phyloP scores from a whole-genome alignment of 768 basidiomycete genomes.

The Mycena galopus region DNA sequence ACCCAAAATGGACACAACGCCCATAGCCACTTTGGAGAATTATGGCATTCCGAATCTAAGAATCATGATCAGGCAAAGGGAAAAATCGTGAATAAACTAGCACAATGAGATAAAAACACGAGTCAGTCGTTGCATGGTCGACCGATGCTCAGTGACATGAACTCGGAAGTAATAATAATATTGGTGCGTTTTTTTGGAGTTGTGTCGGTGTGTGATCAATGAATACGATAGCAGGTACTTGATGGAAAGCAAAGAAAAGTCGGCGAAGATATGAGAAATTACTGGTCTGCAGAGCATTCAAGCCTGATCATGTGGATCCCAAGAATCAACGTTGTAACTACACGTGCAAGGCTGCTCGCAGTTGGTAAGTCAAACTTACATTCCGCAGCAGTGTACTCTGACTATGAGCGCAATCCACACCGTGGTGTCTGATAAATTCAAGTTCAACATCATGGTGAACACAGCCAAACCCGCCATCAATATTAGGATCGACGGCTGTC shows the following conservation, averaged over 20 bases:
- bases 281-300: neutral
- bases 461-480: neutral
- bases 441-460: neutral
- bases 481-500: neutral
- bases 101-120: neutral
- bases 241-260: no score
- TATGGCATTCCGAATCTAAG: neutral
- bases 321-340: neutral
- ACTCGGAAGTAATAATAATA: no score
- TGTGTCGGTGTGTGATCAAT: no score
- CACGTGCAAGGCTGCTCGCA: neutral
- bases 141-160: no score
- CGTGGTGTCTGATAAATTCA: neutral
- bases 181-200: no score
- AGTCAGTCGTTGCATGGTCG: no score
- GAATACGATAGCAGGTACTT: no score
- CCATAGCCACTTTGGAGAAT: neutral
- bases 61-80: no score
- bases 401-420: neutral
- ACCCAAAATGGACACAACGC: slow-evolving; percentile 12
- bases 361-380: neutral
- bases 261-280: neutral
- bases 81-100: no score
- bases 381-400: neutral
- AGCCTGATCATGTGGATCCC: neutral